Conservation (phyloP, 2,329 filamentous ascomycete species). For the Dryadomyces quercus-mongolicae region DNA sequence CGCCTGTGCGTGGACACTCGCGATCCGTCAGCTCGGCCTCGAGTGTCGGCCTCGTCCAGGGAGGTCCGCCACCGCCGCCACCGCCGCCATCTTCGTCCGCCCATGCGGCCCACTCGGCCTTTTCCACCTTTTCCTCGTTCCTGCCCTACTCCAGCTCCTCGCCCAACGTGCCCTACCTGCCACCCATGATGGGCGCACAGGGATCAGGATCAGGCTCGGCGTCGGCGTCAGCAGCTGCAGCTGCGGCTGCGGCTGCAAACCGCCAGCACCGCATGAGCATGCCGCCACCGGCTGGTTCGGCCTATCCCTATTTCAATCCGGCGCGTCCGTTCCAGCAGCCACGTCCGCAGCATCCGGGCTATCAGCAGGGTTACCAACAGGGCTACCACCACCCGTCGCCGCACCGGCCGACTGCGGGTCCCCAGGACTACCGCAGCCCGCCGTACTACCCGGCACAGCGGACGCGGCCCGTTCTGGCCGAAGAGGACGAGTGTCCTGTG, state of each 20-base stretch:
- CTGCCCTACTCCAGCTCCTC: background rate
- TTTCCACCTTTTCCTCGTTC: background rate
- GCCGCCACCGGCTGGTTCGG: background rate
- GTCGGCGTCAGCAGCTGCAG: no score
- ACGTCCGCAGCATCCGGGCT: background rate
- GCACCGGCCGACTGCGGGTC: no score
- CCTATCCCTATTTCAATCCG: background rate
- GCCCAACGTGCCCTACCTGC: background rate
- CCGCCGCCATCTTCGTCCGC: background rate
- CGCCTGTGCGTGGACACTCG: slow-evolving; percentile 34
- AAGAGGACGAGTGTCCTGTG: slow-evolving; percentile 71
- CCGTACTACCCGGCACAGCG: background rate
- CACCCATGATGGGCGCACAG: no score
- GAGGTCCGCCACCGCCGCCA: no score
- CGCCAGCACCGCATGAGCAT: background rate
- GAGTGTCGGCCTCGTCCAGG: slow-evolving; percentile 11
- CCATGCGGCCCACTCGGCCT: slow-evolving; percentile 6
- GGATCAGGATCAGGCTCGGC: no score
- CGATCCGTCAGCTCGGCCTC: slow-evolving; percentile 29
- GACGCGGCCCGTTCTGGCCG: slow-evolving; percentile 40
- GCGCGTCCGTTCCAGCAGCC: background rate
- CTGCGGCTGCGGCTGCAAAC: no score
- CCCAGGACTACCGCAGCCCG: no score
- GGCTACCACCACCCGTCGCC: slow-evolving; percentile 5
- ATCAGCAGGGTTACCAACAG: slow-evolving; percentile 3